These are phyloP conservation scores for Nakaseomyces glabratus DNA, from an alignment of 1,139 yeast species.

Conservation along the genomic window DNA sequence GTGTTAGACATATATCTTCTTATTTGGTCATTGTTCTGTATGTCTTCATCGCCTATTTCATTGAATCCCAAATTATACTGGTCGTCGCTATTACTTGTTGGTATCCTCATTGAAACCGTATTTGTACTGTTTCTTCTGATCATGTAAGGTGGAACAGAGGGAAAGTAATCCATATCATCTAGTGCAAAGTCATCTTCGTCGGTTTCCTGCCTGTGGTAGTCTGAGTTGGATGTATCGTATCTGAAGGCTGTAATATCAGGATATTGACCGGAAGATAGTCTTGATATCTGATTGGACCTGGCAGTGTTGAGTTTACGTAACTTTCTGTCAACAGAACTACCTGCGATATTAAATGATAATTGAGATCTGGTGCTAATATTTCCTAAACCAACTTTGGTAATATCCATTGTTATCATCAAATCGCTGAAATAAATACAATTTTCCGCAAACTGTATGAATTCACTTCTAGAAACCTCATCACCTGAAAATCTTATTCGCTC, in stretches of 20 bases:
- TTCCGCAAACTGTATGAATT: conserved; percentile 54
- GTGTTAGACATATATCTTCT: neutral
- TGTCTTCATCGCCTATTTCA: neutral
- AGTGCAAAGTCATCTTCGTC: conserved; percentile 9
- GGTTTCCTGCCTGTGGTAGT: neutral
- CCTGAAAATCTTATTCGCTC: conserved; percentile 67
- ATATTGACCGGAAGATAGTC: no score
- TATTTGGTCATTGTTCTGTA: neutral
- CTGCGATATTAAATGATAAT: conserved; percentile 10
- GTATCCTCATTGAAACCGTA: conserved; percentile 16
- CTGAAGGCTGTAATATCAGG: no score
- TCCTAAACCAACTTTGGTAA: conserved; percentile 6
- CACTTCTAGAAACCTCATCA: conserved; percentile 46
- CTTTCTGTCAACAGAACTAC: conserved; percentile 10
- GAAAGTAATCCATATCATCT: conserved; percentile 11
- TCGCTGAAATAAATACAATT: conserved; percentile 31
- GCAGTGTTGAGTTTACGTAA: no score
- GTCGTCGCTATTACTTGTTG: conserved; percentile 7
- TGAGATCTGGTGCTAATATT: conserved; percentile 11
- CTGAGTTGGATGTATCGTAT: neutral
- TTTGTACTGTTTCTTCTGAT: conserved; percentile 13
- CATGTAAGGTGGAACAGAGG: conserved; percentile 7
- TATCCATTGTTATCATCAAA: conserved; percentile 14
- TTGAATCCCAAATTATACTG: neutral
- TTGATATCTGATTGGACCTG: no score